Percentiles rank a stretch among this genome's conserved stretches.
phyloP scores from a whole-genome alignment of 2,329 filamentous ascomycete species.

The Huntiella decipiens region DNA sequence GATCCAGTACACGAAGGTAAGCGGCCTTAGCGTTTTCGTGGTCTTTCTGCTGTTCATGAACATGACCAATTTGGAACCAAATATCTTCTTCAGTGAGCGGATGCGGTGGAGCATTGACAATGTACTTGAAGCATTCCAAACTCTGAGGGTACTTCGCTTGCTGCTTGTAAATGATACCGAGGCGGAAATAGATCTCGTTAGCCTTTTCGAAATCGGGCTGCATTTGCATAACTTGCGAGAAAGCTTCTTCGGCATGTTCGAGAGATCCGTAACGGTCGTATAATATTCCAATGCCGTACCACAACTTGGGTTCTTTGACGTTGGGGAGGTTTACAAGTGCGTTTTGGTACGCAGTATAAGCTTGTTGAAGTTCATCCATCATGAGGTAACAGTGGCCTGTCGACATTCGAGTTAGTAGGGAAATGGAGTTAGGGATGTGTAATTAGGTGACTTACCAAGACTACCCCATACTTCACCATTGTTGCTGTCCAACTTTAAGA shows the following conservation, averaged over 20 bases:
- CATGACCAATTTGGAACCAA: conserved; percentile 98
- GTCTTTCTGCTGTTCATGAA: conserved; percentile 98
- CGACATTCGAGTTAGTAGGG: neutral
- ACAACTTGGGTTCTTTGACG: conserved; percentile 73
- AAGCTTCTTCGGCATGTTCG: conserved; percentile 93
- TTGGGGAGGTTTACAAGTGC: conserved; percentile 83
- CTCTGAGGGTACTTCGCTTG: conserved; percentile 86
- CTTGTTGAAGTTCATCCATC: conserved; percentile 96
- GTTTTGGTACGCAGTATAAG: conserved; percentile 91
- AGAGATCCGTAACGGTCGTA: conserved; percentile 93
- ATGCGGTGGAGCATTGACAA: conserved; percentile 77
- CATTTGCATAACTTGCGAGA: conserved; percentile 98
- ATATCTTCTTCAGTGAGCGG: conserved; percentile 95
- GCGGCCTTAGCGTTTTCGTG: conserved; percentile 85
- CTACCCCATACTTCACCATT: conserved; percentile 97
- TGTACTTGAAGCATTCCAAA: conserved; percentile 96
- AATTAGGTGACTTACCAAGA: conserved; percentile 41
- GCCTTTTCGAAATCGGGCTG: conserved; percentile 95
- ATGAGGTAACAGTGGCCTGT: conserved; percentile 93
- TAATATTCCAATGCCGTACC: conserved; percentile 96
- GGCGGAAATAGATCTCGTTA: conserved; percentile 94
- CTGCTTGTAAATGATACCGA: conserved; percentile 99
- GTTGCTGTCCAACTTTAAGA: conserved; percentile 69
- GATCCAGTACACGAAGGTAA: conserved; percentile 81
- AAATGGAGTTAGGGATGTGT: neutral